Conservation (phyloP, 1,284 basidiomycete species). For the Cryptococcus jaspeensis region DNA sequence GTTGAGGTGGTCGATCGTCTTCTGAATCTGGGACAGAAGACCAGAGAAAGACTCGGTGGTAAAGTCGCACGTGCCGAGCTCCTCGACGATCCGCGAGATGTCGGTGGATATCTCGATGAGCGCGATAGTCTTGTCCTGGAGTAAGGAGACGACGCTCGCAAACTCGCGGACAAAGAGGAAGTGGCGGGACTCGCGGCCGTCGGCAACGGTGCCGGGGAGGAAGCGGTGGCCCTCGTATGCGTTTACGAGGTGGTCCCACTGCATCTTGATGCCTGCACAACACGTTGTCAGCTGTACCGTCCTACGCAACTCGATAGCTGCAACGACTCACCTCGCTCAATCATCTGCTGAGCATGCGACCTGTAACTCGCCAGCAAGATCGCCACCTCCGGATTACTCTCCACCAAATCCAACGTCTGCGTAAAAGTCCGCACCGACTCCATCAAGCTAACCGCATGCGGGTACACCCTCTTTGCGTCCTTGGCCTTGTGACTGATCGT, state of each 20-base stretch:
- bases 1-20: slow-evolving; percentile 88
- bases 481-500: slow-evolving; percentile 94
- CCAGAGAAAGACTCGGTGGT: slow-evolving; percentile 75
- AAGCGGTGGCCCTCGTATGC: slow-evolving; percentile 80
- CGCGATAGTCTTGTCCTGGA: slow-evolving; percentile 92
- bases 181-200: slow-evolving; percentile 81
- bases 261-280: slow-evolving; percentile 64
- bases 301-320: neutral
- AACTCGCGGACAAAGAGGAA: slow-evolving; percentile 93
- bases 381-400: slow-evolving; percentile 83
- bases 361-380: slow-evolving; percentile 90
- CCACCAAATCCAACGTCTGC: slow-evolving; percentile 86
- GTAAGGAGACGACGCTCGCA: slow-evolving; percentile 81
- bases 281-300: neutral
- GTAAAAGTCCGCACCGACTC: slow-evolving; percentile 96
- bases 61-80: slow-evolving; percentile 83
- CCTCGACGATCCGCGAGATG: slow-evolving; percentile 77
- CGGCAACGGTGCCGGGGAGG: slow-evolving; percentile 59
- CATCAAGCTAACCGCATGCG: slow-evolving; percentile 97
- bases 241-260: slow-evolving; percentile 96
- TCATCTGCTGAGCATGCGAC: slow-evolving; percentile 86
- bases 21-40: slow-evolving; percentile 77
- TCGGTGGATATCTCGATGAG: slow-evolving; percentile 90
- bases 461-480: slow-evolving; percentile 96
- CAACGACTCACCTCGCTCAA: slow-evolving; percentile 64